A percentile compares a stretch with the other conserved stretches of the same genome.
Conservation (phyloP, 768 basidiomycete genomes). For the Suillus occidentalis region DNA sequence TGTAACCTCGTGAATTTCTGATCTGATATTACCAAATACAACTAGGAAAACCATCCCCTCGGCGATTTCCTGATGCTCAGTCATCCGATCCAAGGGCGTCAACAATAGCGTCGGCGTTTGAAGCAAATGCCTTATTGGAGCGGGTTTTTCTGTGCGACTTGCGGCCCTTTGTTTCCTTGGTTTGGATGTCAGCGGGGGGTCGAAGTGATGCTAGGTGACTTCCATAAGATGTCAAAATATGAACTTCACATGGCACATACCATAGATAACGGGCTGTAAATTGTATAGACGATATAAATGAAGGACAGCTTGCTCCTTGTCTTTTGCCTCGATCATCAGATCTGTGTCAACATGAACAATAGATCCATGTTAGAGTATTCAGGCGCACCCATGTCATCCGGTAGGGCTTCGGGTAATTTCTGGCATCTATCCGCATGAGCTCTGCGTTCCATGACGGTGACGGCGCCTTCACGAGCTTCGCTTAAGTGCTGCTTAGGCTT, state of each 20-base stretch:
- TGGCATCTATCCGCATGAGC: conserved; percentile 87
- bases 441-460: conserved; percentile 78
- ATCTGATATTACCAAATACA: too few relatives aligned
- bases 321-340: conserved; percentile 93
- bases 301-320: conserved; percentile 92
- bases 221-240: not conserved
- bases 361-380: not conserved
- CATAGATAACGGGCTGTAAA: conserved; percentile 62
- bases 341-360: conserved; percentile 40
- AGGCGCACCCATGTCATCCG: conserved; percentile 62
- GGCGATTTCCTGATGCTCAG: not conserved
- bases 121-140: conserved; percentile 28
- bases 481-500: conserved; percentile 91
- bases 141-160: conserved; percentile 32
- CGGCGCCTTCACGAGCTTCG: conserved; percentile 84
- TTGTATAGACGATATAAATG: conserved; percentile 79
- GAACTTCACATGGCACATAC: conserved; percentile 31
- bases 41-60: too few relatives aligned
- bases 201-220: conserved; percentile 35
- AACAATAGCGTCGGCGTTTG: not conserved
- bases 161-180: conserved; percentile 44
- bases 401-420: conserved; percentile 59
- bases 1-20: too few relatives aligned
- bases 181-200: conserved; percentile 41
- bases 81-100: conserved; percentile 7